Conservation (phyloP, 225 moss, liverwort and hornwort genomes). For the Anthoceros angustus region DNA sequence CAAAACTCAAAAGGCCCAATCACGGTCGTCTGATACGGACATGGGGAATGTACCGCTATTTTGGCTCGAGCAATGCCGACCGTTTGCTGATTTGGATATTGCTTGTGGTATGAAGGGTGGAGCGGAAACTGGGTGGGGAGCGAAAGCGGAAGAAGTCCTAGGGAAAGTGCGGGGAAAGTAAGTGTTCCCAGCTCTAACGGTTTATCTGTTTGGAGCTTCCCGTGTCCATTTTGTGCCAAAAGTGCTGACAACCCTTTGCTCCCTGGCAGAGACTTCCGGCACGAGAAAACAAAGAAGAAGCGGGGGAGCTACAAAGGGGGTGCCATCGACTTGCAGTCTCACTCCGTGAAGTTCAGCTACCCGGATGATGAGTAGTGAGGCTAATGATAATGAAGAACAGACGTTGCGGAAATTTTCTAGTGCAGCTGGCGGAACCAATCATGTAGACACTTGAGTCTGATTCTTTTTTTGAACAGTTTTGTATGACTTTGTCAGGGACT, state of each 20-base stretch:
- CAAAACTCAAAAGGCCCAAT: not conserved
- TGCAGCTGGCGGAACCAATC: no score
- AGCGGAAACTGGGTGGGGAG: constrained; percentile 88
- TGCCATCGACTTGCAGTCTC: constrained; percentile 57
- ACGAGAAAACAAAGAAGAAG: constrained; percentile 97
- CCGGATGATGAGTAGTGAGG: constrained; percentile 49
- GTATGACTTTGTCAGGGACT: no score
- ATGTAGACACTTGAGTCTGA: no score
- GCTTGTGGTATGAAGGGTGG: constrained; percentile 33
- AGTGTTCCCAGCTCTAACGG: constrained; percentile 13
- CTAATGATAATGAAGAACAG: no score
- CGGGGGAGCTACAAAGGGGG: constrained; percentile 88
- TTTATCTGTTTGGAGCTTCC: not conserved
- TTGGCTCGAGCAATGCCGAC: not conserved
- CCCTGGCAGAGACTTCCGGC: constrained; percentile 54
- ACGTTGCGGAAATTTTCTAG: no score
- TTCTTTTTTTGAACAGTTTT: no score
- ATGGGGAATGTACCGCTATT: not conserved
- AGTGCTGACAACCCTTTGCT: not conserved
- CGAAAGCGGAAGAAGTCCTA: constrained; percentile 68
- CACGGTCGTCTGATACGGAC: not conserved
- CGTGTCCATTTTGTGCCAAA: not conserved
- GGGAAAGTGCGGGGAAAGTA: constrained; percentile 86
- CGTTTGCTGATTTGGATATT: not conserved
- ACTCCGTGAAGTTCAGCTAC: constrained; percentile 72